Percentiles rank a stretch among this genome's conserved stretches.
These are phyloP conservation scores for Colletotrichum theobromicola DNA, from an alignment of 2,329 filamentous ascomycete species.

Conservation along the genomic window DNA sequence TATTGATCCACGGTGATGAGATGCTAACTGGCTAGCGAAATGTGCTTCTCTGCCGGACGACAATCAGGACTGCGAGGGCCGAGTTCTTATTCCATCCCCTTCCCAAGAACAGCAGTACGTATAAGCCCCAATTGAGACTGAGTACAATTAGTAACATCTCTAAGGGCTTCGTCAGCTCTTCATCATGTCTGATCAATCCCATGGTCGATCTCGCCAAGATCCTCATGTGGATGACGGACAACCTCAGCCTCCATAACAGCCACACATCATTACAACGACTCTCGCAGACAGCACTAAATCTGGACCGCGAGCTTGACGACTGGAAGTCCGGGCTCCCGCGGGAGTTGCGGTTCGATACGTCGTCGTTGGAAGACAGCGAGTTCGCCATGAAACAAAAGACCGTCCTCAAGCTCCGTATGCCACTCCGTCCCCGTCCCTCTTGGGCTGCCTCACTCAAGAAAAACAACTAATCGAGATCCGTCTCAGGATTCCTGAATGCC, in stretches of 20 bases:
- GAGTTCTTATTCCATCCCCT: conserved; percentile 6
- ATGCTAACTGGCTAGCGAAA: conserved; percentile 6
- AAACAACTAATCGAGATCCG: not conserved
- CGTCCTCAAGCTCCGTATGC: conserved; percentile 5
- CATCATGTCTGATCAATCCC: conserved; percentile 11
- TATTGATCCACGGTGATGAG: no score
- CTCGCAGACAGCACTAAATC: conserved; percentile 6
- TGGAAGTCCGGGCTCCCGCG: conserved; percentile 5
- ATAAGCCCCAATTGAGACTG: accelerated
- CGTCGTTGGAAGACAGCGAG: conserved; percentile 14
- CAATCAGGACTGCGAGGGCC: conserved; percentile 8
- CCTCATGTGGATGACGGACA: conserved; percentile 21
- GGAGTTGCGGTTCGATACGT: conserved; percentile 5
- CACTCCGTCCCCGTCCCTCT: accelerated
- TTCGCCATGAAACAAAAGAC: conserved; percentile 21
- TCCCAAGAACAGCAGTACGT: conserved; percentile 6
- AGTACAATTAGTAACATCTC: accelerated
- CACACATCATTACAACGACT: conserved; percentile 9
- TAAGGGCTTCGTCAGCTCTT: conserved; percentile 11
- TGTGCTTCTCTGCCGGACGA: conserved; percentile 16
- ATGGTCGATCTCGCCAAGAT: conserved; percentile 21
- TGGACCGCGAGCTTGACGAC: conserved; percentile 8
- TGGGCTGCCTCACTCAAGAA: not conserved
- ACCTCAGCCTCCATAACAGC: conserved; percentile 7
- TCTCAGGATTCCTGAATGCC: conserved; percentile 10